Evolutionary conservation across 768 basidiomycete species (phyloP), one percentile per base, ranked within the genome.

Genomic region (Paxillus involutus): DNA sequence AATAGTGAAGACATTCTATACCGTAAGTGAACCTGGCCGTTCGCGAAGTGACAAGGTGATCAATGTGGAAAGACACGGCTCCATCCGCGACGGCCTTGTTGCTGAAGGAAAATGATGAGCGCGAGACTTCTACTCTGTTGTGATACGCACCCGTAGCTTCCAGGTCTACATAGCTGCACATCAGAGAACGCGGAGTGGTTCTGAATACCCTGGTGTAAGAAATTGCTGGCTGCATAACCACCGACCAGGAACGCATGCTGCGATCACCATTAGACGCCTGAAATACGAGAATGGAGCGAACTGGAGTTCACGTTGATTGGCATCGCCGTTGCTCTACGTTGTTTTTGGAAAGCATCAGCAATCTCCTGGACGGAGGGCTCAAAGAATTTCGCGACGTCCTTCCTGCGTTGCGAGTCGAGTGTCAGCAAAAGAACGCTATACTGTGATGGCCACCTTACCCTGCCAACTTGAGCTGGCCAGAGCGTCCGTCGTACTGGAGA

Each of bases 31-130:
- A 59, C 48, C 70, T 75, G 6, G 79, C 70, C 0, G 80, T 68
- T 35, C 80, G 74, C 12, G 69, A 68, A 0, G 71, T 67, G 11
- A 82, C 79, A n/a, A 74, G 73, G 53, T 76, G 76, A 44, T 82
- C 77, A 1, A 82, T 47, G 37, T 67, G 70, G 54, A 59, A 74
- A 9, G 64, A 68, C 3, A 73, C 59, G 0, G 73, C 78, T 0
- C 82, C 80, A 56, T 82, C 77, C 1, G 82, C 79, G 13, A 82
- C 79, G 0, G 79, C 81, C 67, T 72, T 80, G 47, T 69, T 70
- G 3, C 76, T 77, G 47, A 8, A 46, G 11, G 29, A n/a, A 24
- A 16, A 6, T 26, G 9, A 17, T 41, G 36, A 67, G 48, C 10
- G 46, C 1, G 1, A 39, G 33, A 21, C 4, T 12, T 17, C n/a